A percentile compares a stretch with the other conserved stretches of the same genome.
These are phyloP conservation scores for Microglena sp. DNA, from an alignment of 139 green algal species.

Conservation along the genomic window DNA sequence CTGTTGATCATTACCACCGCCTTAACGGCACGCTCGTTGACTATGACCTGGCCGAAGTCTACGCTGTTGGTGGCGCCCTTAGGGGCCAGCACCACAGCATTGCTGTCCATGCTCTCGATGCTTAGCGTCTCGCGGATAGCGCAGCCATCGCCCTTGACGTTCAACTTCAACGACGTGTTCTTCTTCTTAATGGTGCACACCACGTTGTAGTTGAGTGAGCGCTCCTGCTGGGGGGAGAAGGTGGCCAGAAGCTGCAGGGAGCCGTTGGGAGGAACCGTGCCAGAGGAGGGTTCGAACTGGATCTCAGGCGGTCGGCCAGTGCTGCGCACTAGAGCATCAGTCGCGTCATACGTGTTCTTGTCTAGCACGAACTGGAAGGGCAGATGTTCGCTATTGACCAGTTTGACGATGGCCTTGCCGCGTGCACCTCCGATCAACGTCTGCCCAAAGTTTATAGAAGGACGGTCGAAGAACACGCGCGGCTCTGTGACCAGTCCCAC, in stretches of 20 bases:
- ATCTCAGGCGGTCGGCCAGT: slow-evolving; percentile 36
- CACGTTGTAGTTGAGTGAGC: slow-evolving; percentile 65
- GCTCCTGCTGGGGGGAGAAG: slow-evolving; percentile 46
- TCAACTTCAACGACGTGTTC: slow-evolving; percentile 37
- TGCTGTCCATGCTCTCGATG: slow-evolving; percentile 46
- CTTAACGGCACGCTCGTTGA: slow-evolving; percentile 54
- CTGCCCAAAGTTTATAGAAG: slow-evolving; percentile 60
- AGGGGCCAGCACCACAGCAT: slow-evolving; percentile 31
- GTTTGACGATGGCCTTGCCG: slow-evolving; percentile 9
- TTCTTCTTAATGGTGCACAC: slow-evolving; percentile 58
- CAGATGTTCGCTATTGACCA: slow-evolving; percentile 65
- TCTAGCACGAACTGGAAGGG: slow-evolving; percentile 66
- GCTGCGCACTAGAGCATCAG: slow-evolving; percentile 27
- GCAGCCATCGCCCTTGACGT: slow-evolving; percentile 70
- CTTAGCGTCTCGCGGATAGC: slow-evolving; percentile 49
- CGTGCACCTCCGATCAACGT: slow-evolving; percentile 21
- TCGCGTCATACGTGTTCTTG: slow-evolving; percentile 55
- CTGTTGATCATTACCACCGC: slow-evolving; percentile 55
- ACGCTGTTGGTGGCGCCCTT: slow-evolving; percentile 36
- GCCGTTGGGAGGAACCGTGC: slow-evolving; percentile 42
- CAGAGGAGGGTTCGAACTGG: slow-evolving; percentile 42
- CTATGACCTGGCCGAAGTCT: slow-evolving; percentile 69
- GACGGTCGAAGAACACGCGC: slow-evolving; percentile 52
- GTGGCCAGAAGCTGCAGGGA: slow-evolving; percentile 30
- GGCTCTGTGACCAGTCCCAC: slow-evolving; percentile 61